A percentile compares a stretch with the other conserved stretches of the same genome.
Evolutionary conservation across 768 basidiomycete genomes (phyloP).

Genomic region (Mycena haematopus): DNA sequence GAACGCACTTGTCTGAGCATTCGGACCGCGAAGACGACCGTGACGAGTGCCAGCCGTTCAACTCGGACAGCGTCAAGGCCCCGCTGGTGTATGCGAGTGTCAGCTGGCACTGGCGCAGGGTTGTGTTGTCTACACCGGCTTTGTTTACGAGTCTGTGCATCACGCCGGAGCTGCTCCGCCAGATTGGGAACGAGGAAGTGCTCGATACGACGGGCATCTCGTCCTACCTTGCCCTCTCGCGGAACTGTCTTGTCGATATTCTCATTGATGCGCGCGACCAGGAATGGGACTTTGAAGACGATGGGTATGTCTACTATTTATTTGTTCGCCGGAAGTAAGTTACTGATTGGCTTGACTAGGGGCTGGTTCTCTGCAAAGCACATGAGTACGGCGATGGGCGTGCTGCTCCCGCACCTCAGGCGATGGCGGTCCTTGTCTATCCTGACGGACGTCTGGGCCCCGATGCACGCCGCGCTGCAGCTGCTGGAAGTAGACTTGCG

Average conservation of each 20-base stretch:
- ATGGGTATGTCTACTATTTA: slow-evolving; percentile 44
- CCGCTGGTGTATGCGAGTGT: slow-evolving; percentile 57
- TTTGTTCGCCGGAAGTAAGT: too few species aligned
- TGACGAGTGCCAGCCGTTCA: slow-evolving; percentile 41
- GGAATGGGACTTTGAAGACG: slow-evolving; percentile 63
- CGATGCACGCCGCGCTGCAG: slow-evolving; percentile 59
- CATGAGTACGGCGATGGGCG: slow-evolving; percentile 51
- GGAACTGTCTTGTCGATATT: slow-evolving; percentile 57
- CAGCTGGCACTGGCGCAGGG: slow-evolving; percentile 56
- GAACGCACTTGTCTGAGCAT: slow-evolving; percentile 40
- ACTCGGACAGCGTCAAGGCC: slow-evolving; percentile 47
- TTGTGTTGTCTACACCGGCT: slow-evolving; percentile 54
- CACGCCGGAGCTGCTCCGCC: slow-evolving; percentile 45
- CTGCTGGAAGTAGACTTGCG: slow-evolving; percentile 48
- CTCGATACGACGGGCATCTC: slow-evolving; percentile 47
- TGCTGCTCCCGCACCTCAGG: slow-evolving; percentile 57
- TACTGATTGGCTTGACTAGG: slow-evolving; percentile 1
- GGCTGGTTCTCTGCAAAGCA: slow-evolving; percentile 49
- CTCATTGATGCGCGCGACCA: slow-evolving; percentile 64
- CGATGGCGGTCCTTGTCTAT: slow-evolving; percentile 62
- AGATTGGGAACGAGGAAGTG: slow-evolving; percentile 2
- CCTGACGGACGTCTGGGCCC: slow-evolving; percentile 63
- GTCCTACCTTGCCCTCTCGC: slow-evolving; percentile 53
- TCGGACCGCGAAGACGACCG: slow-evolving; percentile 28
- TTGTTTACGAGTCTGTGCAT: slow-evolving; percentile 65